These are phyloP conservation scores for Achaetomiella virescens DNA, from an alignment of 495 filamentous ascomycete genomes.

Conservation along the genomic window DNA sequence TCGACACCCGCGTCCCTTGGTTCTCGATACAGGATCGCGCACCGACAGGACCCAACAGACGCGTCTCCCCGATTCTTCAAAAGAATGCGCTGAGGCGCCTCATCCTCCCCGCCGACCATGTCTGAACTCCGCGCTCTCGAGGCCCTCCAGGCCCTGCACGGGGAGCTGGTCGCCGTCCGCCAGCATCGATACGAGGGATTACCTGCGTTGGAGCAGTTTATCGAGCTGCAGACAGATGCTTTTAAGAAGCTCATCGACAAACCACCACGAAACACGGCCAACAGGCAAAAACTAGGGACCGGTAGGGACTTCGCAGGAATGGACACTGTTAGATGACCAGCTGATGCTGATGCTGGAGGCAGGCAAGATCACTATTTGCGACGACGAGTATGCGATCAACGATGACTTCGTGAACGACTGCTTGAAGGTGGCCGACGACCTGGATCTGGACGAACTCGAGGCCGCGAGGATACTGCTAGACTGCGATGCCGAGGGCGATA, in stretches of 20 bases:
- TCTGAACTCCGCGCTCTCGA: conserved; percentile 57
- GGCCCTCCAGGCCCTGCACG: conserved; percentile 67
- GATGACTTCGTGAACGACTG: conserved; percentile 75
- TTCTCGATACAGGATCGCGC: not conserved
- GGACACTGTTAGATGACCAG: not conserved
- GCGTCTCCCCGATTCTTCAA: conserved; percentile 1
- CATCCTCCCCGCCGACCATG: conserved; percentile 44
- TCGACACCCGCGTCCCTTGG: not conserved
- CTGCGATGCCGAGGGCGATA: conserved; percentile 59
- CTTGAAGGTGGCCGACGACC: conserved; percentile 72
- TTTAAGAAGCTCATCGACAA: conserved; percentile 77
- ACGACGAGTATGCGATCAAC: conserved; percentile 74
- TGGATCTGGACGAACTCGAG: conserved; percentile 84
- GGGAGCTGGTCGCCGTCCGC: conserved; percentile 64
- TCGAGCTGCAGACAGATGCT: conserved; percentile 62
- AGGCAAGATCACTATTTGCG: conserved; percentile 68
- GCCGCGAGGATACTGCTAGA: conserved; percentile 67
- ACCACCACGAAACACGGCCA: conserved; percentile 60
- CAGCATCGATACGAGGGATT: conserved; percentile 55
- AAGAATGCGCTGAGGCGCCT: conserved; percentile 19
- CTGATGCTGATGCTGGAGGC: conserved; percentile 31
- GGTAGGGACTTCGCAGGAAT: conserved; percentile 21
- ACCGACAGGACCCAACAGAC: not conserved
- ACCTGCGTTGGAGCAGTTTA: conserved; percentile 56
- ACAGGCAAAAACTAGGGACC: conserved; percentile 48